Percentiles rank a stretch among this genome's conserved stretches.
Evolutionary conservation across 2,329 filamentous ascomycete species (phyloP).

Genomic region (Diaporthe sp.): DNA sequence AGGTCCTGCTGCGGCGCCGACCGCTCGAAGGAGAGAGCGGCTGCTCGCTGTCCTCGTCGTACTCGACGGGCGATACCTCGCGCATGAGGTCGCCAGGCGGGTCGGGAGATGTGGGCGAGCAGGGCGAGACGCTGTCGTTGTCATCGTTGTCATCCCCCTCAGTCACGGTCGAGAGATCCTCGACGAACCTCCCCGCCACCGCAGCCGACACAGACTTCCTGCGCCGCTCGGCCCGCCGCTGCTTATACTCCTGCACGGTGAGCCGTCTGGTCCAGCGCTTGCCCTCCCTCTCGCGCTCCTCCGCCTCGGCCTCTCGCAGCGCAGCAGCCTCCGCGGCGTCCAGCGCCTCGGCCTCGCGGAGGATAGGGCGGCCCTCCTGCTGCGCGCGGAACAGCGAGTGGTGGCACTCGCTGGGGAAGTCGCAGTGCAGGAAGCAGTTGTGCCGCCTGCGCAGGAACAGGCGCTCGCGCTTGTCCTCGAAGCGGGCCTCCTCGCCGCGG

Average conservation of each 20-base stretch:
- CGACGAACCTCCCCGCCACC: not conserved
- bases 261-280: not conserved
- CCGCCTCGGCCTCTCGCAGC: not conserved
- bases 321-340: constrained; percentile 8
- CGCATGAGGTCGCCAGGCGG: not conserved
- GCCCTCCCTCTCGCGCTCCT: not conserved
- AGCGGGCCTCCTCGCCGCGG: not conserved
- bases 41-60: not conserved
- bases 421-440: constrained; percentile 48
- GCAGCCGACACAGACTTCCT: not conserved
- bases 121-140: not conserved
- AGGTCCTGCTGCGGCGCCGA: not conserved
- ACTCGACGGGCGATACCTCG: not conserved
- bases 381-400: constrained; percentile 41
- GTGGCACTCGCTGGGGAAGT: constrained; percentile 48
- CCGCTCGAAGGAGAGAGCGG: not conserved
- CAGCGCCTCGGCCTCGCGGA: constrained; percentile 28
- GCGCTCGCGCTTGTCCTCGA: constrained; percentile 36
- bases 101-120: not conserved
- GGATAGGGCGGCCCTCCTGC: constrained; percentile 36
- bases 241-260: not conserved
- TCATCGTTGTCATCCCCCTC: not conserved
- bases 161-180: not conserved
- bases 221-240: not conserved
- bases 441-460: constrained; percentile 44